Percentiles rank a stretch among this genome's conserved stretches.
phyloP scores from a whole-genome alignment of 2,329 filamentous ascomycete species.

The Botryotinia calthae region DNA sequence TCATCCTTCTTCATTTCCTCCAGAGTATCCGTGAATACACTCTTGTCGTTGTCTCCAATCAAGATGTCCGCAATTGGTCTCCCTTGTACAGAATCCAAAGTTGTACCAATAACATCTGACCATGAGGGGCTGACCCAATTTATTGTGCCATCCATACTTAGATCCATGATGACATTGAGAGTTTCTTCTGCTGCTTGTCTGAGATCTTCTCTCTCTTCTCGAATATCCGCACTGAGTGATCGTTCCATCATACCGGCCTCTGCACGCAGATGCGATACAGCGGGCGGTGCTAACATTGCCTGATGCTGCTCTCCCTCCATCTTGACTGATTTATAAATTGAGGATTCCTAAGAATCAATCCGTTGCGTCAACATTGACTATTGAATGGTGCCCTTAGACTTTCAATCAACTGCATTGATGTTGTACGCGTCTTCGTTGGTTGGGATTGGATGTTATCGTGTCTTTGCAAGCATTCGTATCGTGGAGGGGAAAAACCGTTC shows the following conservation, averaged over 20 bases:
- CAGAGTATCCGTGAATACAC: conserved; percentile 77
- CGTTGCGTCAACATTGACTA: conserved; percentile 19
- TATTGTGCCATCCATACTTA: conserved; percentile 84
- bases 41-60: conserved; percentile 67
- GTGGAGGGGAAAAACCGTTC: conserved; percentile 1
- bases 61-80: conserved; percentile 78
- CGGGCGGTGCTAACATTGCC: conserved; percentile 37
- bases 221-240: conserved; percentile 82
- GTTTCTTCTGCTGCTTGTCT: conserved; percentile 96
- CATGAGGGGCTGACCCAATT: conserved; percentile 97
- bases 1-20: conserved; percentile 91
- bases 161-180: conserved; percentile 91
- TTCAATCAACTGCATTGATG: background rate
- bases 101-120: conserved; percentile 85
- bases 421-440: conserved; percentile 15
- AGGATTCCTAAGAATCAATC: conserved; percentile 22
- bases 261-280: conserved; percentile 35
- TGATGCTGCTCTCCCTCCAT: conserved; percentile 30
- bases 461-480: conserved; percentile 17
- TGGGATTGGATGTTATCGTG: conserved; percentile 1
- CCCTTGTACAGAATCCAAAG: conserved; percentile 69
- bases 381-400: conserved; percentile 4
- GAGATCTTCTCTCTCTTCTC: conserved; percentile 88
- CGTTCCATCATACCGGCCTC: conserved; percentile 52
- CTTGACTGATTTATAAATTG: background rate